phyloP scores from a whole-genome alignment of 2,329 filamentous ascomycete species.

The Fusarium abutilonis region DNA sequence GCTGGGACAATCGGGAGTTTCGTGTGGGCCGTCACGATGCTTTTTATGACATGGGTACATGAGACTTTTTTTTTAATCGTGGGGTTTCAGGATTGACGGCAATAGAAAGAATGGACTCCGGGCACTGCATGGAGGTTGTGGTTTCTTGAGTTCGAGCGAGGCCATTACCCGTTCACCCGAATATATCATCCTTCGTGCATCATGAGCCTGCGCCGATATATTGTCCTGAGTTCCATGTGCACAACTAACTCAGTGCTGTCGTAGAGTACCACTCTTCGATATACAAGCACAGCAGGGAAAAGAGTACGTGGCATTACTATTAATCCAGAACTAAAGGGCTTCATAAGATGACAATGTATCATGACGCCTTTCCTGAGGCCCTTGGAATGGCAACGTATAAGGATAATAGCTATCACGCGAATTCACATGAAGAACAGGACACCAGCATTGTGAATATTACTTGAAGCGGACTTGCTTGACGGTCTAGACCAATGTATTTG shows the following conservation, averaged over 20 bases:
- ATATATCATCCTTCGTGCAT: slow-evolving; percentile 22
- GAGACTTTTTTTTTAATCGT: slow-evolving; percentile 34
- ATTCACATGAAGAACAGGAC: no score
- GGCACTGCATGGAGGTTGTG: slow-evolving; percentile 17
- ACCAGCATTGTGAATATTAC: no score
- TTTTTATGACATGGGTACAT: slow-evolving; percentile 44
- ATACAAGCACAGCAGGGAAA: no score
- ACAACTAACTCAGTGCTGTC: not conserved
- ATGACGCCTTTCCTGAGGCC: no score
- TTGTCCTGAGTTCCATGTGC: no score
- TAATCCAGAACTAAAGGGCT: no score
- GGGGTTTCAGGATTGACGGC: slow-evolving; percentile 27
- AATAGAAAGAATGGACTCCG: slow-evolving; percentile 28
- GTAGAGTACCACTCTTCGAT: not conserved
- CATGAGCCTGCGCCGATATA: not conserved
- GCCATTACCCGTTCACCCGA: slow-evolving; percentile 15
- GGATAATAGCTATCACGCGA: no score
- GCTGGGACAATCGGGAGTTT: slow-evolving; percentile 43
- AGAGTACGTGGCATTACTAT: no score
- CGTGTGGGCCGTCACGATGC: slow-evolving; percentile 41
- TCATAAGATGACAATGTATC: no score
- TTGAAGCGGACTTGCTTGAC: no score
- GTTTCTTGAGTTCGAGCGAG: slow-evolving; percentile 20
- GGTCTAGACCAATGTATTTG: no score
- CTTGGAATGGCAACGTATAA: no score